Evolutionary conservation across 2,329 filamentous ascomycete genomes (phyloP).

Genomic region (Magnaporthiopsis incrustans): DNA sequence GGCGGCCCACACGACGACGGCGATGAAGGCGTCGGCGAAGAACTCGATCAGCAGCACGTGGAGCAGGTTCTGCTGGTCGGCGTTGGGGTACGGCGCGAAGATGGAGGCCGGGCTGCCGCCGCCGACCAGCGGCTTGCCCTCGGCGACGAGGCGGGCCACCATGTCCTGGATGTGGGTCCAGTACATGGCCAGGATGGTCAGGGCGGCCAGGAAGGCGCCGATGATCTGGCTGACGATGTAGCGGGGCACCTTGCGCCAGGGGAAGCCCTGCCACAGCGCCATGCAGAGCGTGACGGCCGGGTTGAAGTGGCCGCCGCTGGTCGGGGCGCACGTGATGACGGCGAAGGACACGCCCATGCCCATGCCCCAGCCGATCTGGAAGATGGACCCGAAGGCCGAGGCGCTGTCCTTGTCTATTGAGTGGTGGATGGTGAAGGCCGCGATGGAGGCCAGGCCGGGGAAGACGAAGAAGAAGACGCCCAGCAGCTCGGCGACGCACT

Average conservation of each 20-base stretch:
- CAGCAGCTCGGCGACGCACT: constrained; percentile 47
- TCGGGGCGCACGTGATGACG: constrained; percentile 47
- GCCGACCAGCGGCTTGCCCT: constrained; percentile 23
- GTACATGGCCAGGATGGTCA: constrained; percentile 49
- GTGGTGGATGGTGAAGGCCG: constrained; percentile 40
- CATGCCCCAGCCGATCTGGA: constrained; percentile 48
- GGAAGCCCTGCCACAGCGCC: constrained; percentile 48
- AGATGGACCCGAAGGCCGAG: constrained; percentile 34
- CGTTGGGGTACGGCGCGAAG: constrained; percentile 43
- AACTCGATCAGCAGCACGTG: constrained; percentile 52
- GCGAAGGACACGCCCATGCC: constrained; percentile 50
- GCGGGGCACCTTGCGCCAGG: constrained; percentile 47
- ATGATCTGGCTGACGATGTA: constrained; percentile 51
- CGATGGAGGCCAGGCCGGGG: constrained; percentile 44
- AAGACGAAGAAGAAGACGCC: constrained; percentile 51
- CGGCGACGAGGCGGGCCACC: constrained; percentile 21
- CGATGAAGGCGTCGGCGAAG: constrained; percentile 49
- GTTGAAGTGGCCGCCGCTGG: constrained; percentile 45
- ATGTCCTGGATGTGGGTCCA: constrained; percentile 34
- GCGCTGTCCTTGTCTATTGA: constrained; percentile 23
- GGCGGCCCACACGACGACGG: constrained; percentile 48
- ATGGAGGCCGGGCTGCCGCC: constrained; percentile 44
- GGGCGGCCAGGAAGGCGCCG: constrained; percentile 45
- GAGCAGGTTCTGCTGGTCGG: constrained; percentile 42
- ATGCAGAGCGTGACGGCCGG: constrained; percentile 39